Base-by-base conservation (phyloP, 2,329 filamentous ascomycete species). In the Fusarium praegraminearum region DNA sequence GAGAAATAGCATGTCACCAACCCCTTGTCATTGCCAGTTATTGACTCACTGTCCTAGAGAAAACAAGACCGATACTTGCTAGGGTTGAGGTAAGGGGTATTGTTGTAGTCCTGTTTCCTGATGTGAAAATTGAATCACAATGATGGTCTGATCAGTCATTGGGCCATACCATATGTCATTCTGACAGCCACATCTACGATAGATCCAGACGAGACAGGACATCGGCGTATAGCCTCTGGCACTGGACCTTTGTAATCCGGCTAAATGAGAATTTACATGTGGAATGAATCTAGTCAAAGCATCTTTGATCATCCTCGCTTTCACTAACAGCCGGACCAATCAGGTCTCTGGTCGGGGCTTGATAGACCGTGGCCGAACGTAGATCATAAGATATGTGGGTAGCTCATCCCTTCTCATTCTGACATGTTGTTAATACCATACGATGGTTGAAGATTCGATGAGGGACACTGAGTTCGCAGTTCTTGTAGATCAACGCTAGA, bases 301-400 rank as follows among this genome's bases (percentile, higher is more conserved):
- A 41, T 43, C 54, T 60, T 56, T 70, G 41, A 59, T 64, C 40
- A 30, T 47, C 24, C 24, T 52, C 11, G 38, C 49, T 22, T 41
- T 57, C 50, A 18, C 18, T 59, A 60, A 38, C 49, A 70, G 41
- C 62, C 67, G 67, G 62, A 35, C 67, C 67, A 70, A 70, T 70
- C 40, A 51, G 7, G 43, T 55, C 38, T 28, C 13, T 20, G 24
- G 10, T 40, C 38, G 62, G 58, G 22, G 30, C 16, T 32, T 26
- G 43, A 26, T 69, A 33, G 50, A 30, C 53, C 50, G 32, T 38
- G n/a, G 10, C 33, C 50, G 45, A 67, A n/a, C 46, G 44, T 35
- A 56, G 52, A 46, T 50, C 43, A 24, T 46, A 38, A 46, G 49
- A 58, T 49, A 44, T 40, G 36, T 40, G 36, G 36, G 22, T 32